A percentile compares a stretch with the other conserved stretches of the same genome.
Evolutionary conservation across 345 rosid species (phyloP).

Genomic region (Corchorus capsularis): DNA sequence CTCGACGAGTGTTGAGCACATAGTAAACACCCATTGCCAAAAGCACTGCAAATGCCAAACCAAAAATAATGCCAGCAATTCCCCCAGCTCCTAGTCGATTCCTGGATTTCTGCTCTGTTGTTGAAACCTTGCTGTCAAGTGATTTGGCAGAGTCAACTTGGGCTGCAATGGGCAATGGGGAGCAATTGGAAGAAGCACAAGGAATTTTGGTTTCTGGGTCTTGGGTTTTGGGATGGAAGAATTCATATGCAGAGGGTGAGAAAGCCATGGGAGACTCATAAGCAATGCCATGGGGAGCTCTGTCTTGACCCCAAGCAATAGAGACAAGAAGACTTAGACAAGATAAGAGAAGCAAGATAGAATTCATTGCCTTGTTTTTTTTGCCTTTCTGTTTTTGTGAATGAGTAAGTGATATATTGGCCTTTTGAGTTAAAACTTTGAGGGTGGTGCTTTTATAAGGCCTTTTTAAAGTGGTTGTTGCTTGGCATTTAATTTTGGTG

Average conservation of each 20-base stretch:
- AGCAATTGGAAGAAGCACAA: slow-evolving; percentile 43
- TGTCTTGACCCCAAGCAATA: slow-evolving; percentile 52
- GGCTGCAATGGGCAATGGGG: slow-evolving; percentile 75
- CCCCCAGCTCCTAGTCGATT: slow-evolving; percentile 40
- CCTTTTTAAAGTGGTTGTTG: slow-evolving; percentile 41
- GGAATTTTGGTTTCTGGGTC: slow-evolving; percentile 26
- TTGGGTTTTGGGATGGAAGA: slow-evolving; percentile 74
- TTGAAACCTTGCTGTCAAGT: slow-evolving; percentile 32
- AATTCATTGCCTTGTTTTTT: slow-evolving; percentile 38
- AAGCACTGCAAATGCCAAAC: slow-evolving; percentile 41
- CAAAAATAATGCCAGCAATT: slow-evolving; percentile 46
- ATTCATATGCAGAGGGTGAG: slow-evolving; percentile 78
- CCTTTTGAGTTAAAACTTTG: slow-evolving; percentile 25
- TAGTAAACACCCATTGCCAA: slow-evolving; percentile 39
- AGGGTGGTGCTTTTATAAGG: slow-evolving; percentile 54
- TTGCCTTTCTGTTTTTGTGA: slow-evolving; percentile 19
- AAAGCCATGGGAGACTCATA: slow-evolving; percentile 69
- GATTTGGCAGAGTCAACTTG: slow-evolving; percentile 36
- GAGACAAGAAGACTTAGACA: slow-evolving; percentile 37
- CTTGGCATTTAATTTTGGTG: slow-evolving; percentile 47
- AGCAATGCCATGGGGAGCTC: slow-evolving; percentile 91
- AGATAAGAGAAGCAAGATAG: slow-evolving; percentile 41
- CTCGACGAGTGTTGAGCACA: slow-evolving; percentile 35
- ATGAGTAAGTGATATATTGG: slow-evolving; percentile 6
- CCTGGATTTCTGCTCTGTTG: slow-evolving; percentile 31